Conservation (phyloP, 1,139 yeast species). For the Candida anutae region DNA sequence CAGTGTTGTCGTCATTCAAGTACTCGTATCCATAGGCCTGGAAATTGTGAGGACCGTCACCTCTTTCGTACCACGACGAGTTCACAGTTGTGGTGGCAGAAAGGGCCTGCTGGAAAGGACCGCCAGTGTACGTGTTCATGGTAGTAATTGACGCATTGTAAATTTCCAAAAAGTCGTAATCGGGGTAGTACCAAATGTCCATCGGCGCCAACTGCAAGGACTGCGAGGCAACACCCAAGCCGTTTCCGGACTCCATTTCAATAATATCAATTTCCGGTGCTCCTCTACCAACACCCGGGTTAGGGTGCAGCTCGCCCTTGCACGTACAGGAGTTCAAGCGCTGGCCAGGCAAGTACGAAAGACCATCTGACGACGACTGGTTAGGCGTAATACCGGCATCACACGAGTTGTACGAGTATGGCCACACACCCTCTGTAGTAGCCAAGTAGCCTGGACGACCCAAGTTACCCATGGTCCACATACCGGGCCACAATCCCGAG, state of each 20-base stretch:
- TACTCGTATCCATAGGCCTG: conserved; percentile 79
- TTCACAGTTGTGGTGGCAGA: conserved; percentile 68
- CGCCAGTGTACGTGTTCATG: conserved; percentile 76
- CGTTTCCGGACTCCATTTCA: conserved; percentile 62
- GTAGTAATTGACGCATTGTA: conserved; percentile 53
- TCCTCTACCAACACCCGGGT: conserved; percentile 72
- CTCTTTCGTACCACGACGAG: conserved; percentile 66
- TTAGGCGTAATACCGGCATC: conserved; percentile 26
- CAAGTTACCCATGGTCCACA: conserved; percentile 27
- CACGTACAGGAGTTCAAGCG: conserved; percentile 52
- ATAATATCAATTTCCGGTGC: conserved; percentile 85
- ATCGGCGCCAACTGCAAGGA: conserved; percentile 79
- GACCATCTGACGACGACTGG: conserved; percentile 24
- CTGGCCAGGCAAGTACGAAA: conserved; percentile 25
- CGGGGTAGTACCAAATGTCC: conserved; percentile 82
- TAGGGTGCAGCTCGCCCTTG: conserved; percentile 64
- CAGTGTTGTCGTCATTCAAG: conserved; percentile 53
- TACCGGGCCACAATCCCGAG: conserved; percentile 26
- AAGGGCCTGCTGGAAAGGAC: conserved; percentile 79
- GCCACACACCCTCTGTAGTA: conserved; percentile 28
- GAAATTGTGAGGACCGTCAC: conserved; percentile 32
- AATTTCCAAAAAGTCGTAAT: conserved; percentile 62
- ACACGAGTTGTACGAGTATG: conserved; percentile 23
- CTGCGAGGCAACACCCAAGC: conserved; percentile 68
- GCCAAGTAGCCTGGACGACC: conserved; percentile 26